Evolutionary conservation across 805 yeast species (phyloP), one percentile per base, ranked within the genome.

Genomic region (Isabelozyma pseudorhagii): DNA sequence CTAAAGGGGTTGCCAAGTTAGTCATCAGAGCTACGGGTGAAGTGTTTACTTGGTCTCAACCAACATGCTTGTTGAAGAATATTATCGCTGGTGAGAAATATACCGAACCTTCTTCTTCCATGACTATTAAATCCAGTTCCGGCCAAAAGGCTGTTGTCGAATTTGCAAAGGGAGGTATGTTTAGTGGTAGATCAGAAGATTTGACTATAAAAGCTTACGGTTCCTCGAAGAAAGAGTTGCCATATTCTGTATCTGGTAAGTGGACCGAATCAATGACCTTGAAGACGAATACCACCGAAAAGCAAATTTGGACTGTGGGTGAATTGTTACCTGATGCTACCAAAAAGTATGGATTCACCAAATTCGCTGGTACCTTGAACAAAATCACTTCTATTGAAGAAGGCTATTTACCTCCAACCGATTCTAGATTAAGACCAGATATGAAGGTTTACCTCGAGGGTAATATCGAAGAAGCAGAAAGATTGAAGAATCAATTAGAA

Each of bases 81-180:
- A 77, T 94, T 44, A 83, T 94, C 59, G 97, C 97, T 1, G 98
- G 99, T 25, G 99, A 94, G 60, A 87, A 90, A 64, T 94, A 92
- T 66, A 76, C 89, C 11, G 99, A 94, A 63, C 99, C 99, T 1
- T 74, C 79, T 2, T 84, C 89, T 14, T 67, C 83, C 3, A 75
- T 89, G 52, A 81, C 85, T 0, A 75, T 94, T 2, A 78, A 80
- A 43, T 81, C 91, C 2, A 81, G 89, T 2, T 72, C 71, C n/a
- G 96, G 96, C 0, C 74, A 78, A 40, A 81, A 75, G 53, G 89
- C 96, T 0, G 75, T 79, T 3, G 83, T 89, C 15, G 86, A 81
- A 46, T 94, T 89, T 72, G 86, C 89, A 51, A 77, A 83, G 43
- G 87, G 91, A 21, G 92, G 96, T 3, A 84, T 94, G 80, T 92